Conservation (phyloP, 1,139 yeast species). For the Pneumocystis jirovecii region DNA sequence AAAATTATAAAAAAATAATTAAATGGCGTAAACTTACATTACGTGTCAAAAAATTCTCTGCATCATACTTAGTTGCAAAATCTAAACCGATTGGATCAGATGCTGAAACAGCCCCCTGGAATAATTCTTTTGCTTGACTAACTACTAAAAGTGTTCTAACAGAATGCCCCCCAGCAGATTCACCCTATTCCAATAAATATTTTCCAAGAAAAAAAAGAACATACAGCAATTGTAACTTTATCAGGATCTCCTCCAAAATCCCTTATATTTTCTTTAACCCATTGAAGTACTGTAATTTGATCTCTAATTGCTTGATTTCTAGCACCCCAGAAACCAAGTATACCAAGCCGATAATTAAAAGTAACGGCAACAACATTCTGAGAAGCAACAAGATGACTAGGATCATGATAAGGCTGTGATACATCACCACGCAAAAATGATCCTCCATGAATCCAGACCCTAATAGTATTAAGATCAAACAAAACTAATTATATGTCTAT, state of each 20-base stretch:
- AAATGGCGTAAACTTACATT: not conserved
- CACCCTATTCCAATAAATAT: conserved; percentile 20
- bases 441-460: conserved; percentile 28
- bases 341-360: conserved; percentile 24
- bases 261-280: conserved; percentile 26
- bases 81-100: not conserved
- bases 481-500: not conserved
- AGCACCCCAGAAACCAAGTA: conserved; percentile 24
- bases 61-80: not conserved
- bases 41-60: not conserved
- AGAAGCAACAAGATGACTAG: conserved; percentile 11
- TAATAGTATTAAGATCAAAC: conserved; percentile 20
- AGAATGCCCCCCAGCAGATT: conserved; percentile 28
- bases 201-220: not conserved
- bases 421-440: conserved; percentile 19
- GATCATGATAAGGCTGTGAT: conserved; percentile 16
- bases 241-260: conserved; percentile 29
- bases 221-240: conserved; percentile 20
- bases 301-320: conserved; percentile 26
- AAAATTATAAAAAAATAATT: not conserved
- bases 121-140: not conserved
- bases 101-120: not conserved
- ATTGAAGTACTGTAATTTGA: conserved; percentile 25
- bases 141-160: conserved; percentile 11
- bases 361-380: conserved; percentile 18